phyloP scores from a whole-genome alignment of 495 filamentous ascomycete species.

The Xylaria longipes region DNA sequence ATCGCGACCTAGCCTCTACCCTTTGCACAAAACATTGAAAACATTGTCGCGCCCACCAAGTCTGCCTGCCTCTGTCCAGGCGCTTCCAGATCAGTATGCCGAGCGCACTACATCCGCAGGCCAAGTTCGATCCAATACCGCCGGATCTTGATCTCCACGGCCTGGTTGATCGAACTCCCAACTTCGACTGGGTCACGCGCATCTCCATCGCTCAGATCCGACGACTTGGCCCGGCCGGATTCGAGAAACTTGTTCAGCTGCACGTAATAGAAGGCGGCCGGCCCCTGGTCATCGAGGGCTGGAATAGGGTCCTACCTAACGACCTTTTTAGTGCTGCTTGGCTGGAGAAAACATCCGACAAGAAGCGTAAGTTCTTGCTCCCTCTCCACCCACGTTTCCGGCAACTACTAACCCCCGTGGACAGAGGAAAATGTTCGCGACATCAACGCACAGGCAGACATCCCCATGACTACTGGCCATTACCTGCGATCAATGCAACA shows the following conservation, averaged over 20 bases:
- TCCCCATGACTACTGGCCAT: slow-evolving; percentile 82
- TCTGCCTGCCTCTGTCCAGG: neutral
- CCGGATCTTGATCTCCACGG: slow-evolving; percentile 77
- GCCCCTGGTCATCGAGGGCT: slow-evolving; percentile 88
- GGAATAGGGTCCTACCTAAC: slow-evolving; percentile 67
- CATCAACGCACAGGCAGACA: slow-evolving; percentile 68
- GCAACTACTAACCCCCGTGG: slow-evolving; percentile 24
- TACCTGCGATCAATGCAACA: slow-evolving; percentile 84
- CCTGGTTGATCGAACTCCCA: slow-evolving; percentile 76
- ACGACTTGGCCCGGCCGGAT: slow-evolving; percentile 70
- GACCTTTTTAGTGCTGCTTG: slow-evolving; percentile 80
- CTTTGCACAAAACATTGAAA: neutral
- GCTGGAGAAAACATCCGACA: slow-evolving; percentile 74
- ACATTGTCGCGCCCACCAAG: neutral
- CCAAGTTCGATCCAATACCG: slow-evolving; percentile 83
- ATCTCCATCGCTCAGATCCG: slow-evolving; percentile 78
- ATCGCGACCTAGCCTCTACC: neutral
- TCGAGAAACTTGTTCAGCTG: slow-evolving; percentile 78
- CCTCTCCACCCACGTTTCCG: too few relatives aligned
- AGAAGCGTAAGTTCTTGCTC: slow-evolving; percentile 65
- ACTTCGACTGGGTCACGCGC: slow-evolving; percentile 81
- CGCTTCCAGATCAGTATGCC: slow-evolving; percentile 62
- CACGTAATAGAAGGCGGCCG: slow-evolving; percentile 84
- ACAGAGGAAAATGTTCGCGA: slow-evolving; percentile 73
- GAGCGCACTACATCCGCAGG: slow-evolving; percentile 66